phyloP scores from a whole-genome alignment of 2,329 filamentous ascomycete species.

The Trichoderma arundinaceum region DNA sequence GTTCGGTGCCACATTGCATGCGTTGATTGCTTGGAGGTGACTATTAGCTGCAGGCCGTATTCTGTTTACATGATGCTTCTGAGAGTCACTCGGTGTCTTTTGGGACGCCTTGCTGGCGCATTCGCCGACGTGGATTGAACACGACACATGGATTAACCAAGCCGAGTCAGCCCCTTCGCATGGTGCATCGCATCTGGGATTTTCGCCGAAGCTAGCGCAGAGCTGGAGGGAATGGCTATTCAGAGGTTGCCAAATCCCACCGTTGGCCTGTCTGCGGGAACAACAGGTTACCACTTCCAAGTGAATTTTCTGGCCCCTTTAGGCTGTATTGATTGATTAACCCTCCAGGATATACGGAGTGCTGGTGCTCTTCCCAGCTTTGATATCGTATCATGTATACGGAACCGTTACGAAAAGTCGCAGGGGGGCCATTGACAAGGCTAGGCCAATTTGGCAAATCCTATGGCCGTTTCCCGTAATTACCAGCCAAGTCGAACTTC shows the following conservation, averaged over 20 bases:
- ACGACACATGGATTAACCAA: slow-evolving; percentile 10
- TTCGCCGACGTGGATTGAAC: slow-evolving; percentile 10
- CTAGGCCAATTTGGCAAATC: neutral
- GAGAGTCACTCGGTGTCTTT: neutral
- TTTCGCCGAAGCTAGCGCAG: slow-evolving; percentile 5
- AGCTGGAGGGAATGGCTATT: neutral
- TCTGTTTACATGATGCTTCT: neutral
- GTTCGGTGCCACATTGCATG: slow-evolving; percentile 10
- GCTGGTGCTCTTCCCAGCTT: neutral
- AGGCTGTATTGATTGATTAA: slow-evolving; percentile 12
- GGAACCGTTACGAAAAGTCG: neutral
- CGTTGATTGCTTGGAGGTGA: neutral
- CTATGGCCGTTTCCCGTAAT: neutral
- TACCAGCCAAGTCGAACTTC: neutral
- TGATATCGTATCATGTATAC: neutral
- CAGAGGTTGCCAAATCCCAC: neutral
- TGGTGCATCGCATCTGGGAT: slow-evolving; percentile 9
- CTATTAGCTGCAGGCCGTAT: neutral
- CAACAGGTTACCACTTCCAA: neutral
- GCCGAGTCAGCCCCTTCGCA: slow-evolving; percentile 26
- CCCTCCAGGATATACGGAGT: neutral
- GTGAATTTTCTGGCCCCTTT: neutral
- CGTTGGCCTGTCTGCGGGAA: neutral
- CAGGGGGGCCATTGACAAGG: neutral
- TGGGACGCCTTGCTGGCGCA: neutral